Evolutionary conservation across 192 early-diverging fungal species (phyloP), one percentile per base, ranked within the genome.

Genomic region (Podila horticola): DNA sequence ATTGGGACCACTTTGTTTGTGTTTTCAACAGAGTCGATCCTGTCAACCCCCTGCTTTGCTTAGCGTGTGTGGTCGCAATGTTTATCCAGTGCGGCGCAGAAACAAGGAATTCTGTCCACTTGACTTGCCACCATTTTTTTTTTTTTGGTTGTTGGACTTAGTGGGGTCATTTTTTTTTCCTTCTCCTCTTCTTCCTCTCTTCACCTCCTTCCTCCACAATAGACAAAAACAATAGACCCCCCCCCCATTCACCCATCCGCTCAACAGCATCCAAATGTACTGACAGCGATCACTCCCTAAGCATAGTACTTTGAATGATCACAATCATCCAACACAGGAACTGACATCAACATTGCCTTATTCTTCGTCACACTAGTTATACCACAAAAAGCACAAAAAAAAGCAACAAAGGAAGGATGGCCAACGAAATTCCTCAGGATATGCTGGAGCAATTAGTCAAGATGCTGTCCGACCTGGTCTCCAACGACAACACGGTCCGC

Each of bases 401-500:
- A 45, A 2, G 0, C 9, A 7, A 36, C 41, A 45, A 12, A 45
- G 41, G 34, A 45, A 45, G 41, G 15, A 55, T 55, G 52, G 52
- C 52, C 20, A 55, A n/a, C 6, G 20, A n/a, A 9, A 55, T 74
- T 60, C 61, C 72, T 11, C 64, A 75, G 51, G 88, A 90, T 20
- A 59, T 76, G 15, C 60, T 88, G 36, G 64, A 77, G 34, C 83
- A 86, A 62, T 81, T 90, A 6, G 70, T 86, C 17, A 69, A 83
- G 12, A 71, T 87, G 33, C 68, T 90, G 45, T 74, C 79, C 11
- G 82, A 83, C 26, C 71, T 90, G 62, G 77, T 70, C 24, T 87
- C 89, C 12, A 57, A 71, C 38, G 87, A 90, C 48, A 90, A 90
- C 61, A 62, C 62, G 36, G 45, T 85, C 52, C 86, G 89, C 63